Evolutionary conservation across 371 early-diverging fungal genomes (phyloP).

Genomic region (Syncephalastrum sp.): DNA sequence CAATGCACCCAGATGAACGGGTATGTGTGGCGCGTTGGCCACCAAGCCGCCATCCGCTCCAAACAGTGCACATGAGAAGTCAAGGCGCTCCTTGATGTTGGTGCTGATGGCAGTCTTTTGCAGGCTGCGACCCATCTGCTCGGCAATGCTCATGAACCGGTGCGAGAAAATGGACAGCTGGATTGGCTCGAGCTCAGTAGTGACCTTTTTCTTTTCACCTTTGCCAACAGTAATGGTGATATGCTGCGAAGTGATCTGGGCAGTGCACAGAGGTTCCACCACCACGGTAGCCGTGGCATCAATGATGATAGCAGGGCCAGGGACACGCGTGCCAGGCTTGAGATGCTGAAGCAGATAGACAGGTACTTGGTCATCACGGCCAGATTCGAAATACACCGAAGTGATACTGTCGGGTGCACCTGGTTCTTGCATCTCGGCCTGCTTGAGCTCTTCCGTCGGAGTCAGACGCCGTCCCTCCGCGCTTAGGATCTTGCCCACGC

Average conservation of each 20-base stretch:
- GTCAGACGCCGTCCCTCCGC: slow-evolving; percentile 27
- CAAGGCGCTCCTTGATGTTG: slow-evolving; percentile 96
- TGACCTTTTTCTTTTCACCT: slow-evolving; percentile 43
- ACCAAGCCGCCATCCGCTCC: slow-evolving; percentile 90
- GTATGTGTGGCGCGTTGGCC: slow-evolving; percentile 93
- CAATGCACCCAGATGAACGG: slow-evolving; percentile 93
- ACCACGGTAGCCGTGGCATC: slow-evolving; percentile 87
- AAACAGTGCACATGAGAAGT: slow-evolving; percentile 97
- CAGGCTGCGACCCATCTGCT: slow-evolving; percentile 95
- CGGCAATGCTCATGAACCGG: slow-evolving; percentile 97
- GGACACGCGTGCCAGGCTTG: slow-evolving; percentile 58
- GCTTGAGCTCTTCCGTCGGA: slow-evolving; percentile 42
- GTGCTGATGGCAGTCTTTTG: slow-evolving; percentile 95
- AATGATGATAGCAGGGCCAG: slow-evolving; percentile 90
- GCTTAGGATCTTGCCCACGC: slow-evolving; percentile 65
- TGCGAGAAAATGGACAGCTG: slow-evolving; percentile 91
- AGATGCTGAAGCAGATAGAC: slow-evolving; percentile 71
- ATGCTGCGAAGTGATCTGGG: slow-evolving; percentile 74
- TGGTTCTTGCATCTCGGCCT: slow-evolving; percentile 29
- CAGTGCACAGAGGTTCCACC: slow-evolving; percentile 80
- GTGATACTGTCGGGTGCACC: slow-evolving; percentile 29
- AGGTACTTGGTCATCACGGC: slow-evolving; percentile 70
- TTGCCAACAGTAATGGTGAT: slow-evolving; percentile 71
- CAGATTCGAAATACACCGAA: slow-evolving; percentile 81
- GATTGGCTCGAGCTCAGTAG: slow-evolving; percentile 77